Conservation (phyloP, 306 rosid genomes). For the Canavalia gladiata region DNA sequence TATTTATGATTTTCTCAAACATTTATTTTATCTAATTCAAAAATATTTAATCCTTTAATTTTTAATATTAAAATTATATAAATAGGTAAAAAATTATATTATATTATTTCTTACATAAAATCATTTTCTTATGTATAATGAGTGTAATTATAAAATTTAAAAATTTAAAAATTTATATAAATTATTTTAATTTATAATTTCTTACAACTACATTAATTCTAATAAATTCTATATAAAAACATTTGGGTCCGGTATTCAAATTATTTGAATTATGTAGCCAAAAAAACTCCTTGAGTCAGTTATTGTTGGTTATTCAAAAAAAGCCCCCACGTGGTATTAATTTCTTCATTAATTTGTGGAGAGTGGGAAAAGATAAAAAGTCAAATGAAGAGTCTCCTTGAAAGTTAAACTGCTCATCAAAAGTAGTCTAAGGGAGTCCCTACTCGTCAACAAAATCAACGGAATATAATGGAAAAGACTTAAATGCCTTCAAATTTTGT, state of each 20-base stretch:
- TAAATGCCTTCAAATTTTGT: not conserved
- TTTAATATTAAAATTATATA: no score
- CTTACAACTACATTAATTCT: no score
- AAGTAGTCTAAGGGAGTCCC: not conserved
- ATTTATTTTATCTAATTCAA: not conserved
- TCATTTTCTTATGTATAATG: no score
- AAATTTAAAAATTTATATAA: no score
- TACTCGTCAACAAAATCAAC: not conserved
- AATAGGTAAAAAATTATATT: no score
- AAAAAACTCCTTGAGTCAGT: no score
- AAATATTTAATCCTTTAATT: not conserved
- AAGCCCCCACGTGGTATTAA: not conserved
- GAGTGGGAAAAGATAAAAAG: not conserved
- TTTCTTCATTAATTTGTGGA: slow-evolving; percentile 4
- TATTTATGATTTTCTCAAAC: not conserved
- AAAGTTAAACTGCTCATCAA: not conserved
- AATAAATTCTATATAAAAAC: not conserved
- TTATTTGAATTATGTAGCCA: not conserved
- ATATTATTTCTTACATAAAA: no score
- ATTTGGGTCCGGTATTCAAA: not conserved
- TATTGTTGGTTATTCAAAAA: not conserved
- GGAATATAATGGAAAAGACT: slow-evolving; percentile 2
- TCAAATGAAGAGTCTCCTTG: not conserved
- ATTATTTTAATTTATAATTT: no score
- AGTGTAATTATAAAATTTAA: no score